Percentiles rank a stretch among this genome's conserved stretches.
phyloP scores from a whole-genome alignment of 2,329 filamentous ascomycete genomes.

The Neocatenulostroma microsporum region DNA sequence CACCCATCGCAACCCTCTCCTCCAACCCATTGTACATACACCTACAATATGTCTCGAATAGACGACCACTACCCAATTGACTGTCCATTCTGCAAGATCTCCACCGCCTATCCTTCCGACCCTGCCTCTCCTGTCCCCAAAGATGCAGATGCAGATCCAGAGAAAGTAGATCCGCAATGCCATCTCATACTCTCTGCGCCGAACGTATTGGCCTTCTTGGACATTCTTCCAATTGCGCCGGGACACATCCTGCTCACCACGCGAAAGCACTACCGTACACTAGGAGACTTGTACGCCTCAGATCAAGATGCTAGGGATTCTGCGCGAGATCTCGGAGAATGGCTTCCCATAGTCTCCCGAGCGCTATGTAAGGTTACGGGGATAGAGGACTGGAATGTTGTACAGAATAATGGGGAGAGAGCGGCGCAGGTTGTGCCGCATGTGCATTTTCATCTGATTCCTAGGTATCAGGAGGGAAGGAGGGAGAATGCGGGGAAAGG shows the following conservation, averaged over 20 bases:
- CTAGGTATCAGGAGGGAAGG: slow-evolving; percentile 53
- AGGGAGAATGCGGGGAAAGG: slow-evolving; percentile 46
- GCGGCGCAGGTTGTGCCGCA: slow-evolving; percentile 91
- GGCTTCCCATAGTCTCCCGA: slow-evolving; percentile 63
- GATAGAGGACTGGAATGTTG: slow-evolving; percentile 84
- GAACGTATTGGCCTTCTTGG: slow-evolving; percentile 75
- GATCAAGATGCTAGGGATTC: slow-evolving; percentile 13
- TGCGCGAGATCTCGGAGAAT: slow-evolving; percentile 34
- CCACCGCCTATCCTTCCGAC: slow-evolving; percentile 46
- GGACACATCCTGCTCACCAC: slow-evolving; percentile 81
- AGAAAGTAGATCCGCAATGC: slow-evolving; percentile 28
- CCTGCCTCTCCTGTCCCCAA: slow-evolving; percentile 19
- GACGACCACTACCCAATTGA: slow-evolving; percentile 34
- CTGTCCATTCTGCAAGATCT: slow-evolving; percentile 55
- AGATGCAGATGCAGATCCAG: slow-evolving; percentile 29
- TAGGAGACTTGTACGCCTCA: slow-evolving; percentile 54
- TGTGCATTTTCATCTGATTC: slow-evolving; percentile 91
- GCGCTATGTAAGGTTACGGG: slow-evolving; percentile 63
- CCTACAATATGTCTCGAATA: slow-evolving; percentile 9
- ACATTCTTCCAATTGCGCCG: slow-evolving; percentile 78
- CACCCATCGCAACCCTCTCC: background rate
- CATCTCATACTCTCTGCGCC: slow-evolving; percentile 70
- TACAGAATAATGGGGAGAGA: slow-evolving; percentile 85
- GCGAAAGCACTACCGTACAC: slow-evolving; percentile 66
- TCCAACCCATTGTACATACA: too few relatives aligned